A percentile compares a stretch with the other conserved stretches of the same genome.
These are phyloP conservation scores for Sugiyamaella grinbergsii DNA, from an alignment of 1,139 yeast species.

Conservation along the genomic window DNA sequence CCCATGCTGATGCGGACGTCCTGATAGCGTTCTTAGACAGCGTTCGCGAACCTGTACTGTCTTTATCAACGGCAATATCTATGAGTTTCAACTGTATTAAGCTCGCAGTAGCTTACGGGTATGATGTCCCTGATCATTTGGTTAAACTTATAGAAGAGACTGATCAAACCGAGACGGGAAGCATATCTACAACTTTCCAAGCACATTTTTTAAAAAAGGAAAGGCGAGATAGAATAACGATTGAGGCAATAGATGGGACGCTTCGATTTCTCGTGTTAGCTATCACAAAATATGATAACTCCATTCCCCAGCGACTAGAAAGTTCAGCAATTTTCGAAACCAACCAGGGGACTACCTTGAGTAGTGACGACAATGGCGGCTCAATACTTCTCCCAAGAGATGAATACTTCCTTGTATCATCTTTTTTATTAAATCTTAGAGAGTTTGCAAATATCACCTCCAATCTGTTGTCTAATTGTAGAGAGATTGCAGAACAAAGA, in stretches of 20 bases:
- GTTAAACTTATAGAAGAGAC: constrained; percentile 12
- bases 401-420: constrained; percentile 52
- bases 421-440: constrained; percentile 51
- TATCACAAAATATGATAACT: constrained; percentile 41
- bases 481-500: constrained; percentile 42
- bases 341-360: constrained; percentile 14
- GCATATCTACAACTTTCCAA: background rate
- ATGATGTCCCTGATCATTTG: constrained; percentile 44
- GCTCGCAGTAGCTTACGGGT: constrained; percentile 44
- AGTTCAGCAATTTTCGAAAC: constrained; percentile 18
- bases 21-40: constrained; percentile 41
- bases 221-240: background rate
- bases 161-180: background rate
- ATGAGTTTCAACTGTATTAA: constrained; percentile 42
- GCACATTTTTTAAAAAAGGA: constrained; percentile 1
- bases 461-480: constrained; percentile 41
- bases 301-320: constrained; percentile 31
- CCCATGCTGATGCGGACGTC: constrained; percentile 43
- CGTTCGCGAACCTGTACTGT: constrained; percentile 41
- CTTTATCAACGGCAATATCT: constrained; percentile 42
- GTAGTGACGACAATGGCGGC: constrained; percentile 27
- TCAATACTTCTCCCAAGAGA: constrained; percentile 47
- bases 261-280: constrained; percentile 39
- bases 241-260: constrained; percentile 37
- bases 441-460: constrained; percentile 45